Base-by-base conservation (phyloP, 2,329 filamentous ascomycete genomes). In the Ramularia endophylla region DNA sequence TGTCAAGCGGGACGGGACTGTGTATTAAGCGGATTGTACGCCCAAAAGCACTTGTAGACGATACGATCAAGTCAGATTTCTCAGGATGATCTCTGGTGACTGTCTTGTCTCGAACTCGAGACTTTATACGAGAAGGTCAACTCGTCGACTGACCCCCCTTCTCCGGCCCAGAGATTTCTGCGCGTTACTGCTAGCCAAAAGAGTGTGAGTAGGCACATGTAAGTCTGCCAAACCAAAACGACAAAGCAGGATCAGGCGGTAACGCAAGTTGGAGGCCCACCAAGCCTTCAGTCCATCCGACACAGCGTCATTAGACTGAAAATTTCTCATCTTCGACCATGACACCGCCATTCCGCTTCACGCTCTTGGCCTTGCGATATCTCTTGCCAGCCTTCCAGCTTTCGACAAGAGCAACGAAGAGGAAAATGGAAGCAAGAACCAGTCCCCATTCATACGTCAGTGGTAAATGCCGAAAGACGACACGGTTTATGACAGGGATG, bases 381-480 rank as follows among this genome's bases (percentile, higher is more conserved):
- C 68, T 58, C 56, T 71, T 70, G 20, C 66, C 48, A 30, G 65
- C 66, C 52, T 71, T 71, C 67, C 67, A 71, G 27, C 50, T 59
- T 54, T 71, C 67, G 12, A 70, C 66, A 0, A 62, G 58, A 8
- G 57, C 54, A 1, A 70, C 49, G 43, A 70, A 71, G 2, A 64
- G 53, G 2, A 66, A 60, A 7, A 68, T 53, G 15, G 61, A 65
- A 11, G 57, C 66, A 38, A 66, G 61, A 12, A 66, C 62, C 16
- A 72, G 54, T 12, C 65, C 67, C 69, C 68, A 72, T 48, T 71
- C 68, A 68, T 67, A 71, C 1, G 55, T 60, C 40, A 71, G 62
- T 1, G 55, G 49, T 9, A 54, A 51, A 40, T 72, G 69, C 41
- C 68, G 66, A 59, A 72, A 71, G 5, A 72, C 68, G 39, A 64